Conservation (phyloP, 1,284 basidiomycete genomes). For the Heterobasidion parviporum region DNA sequence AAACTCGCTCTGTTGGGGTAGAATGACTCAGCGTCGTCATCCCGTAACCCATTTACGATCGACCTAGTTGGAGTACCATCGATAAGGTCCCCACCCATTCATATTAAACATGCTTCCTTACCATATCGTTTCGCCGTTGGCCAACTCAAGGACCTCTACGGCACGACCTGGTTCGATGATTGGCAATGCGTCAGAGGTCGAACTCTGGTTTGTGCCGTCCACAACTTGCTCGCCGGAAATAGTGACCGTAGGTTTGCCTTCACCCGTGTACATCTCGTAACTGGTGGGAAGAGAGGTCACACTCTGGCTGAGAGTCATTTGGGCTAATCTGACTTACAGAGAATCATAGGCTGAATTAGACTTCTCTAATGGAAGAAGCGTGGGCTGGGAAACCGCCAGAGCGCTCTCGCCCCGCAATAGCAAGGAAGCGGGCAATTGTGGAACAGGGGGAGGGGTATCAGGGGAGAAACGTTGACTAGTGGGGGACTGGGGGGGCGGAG, state of each 20-base stretch:
- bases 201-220: slow-evolving; percentile 17
- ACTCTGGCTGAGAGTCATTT: neutral
- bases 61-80: slow-evolving; percentile 39
- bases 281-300: slow-evolving; percentile 26
- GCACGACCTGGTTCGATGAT: slow-evolving; percentile 47
- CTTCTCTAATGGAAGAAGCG: slow-evolving; percentile 44
- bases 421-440: slow-evolving; percentile 49
- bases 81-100: slow-evolving; percentile 8
- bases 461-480: slow-evolving; percentile 53
- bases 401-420: slow-evolving; percentile 34
- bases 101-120: slow-evolving; percentile 20
- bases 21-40: slow-evolving; percentile 63
- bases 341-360: slow-evolving; percentile 66
- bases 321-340: slow-evolving; percentile 42
- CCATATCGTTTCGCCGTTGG: slow-evolving; percentile 80
- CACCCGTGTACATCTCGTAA: slow-evolving; percentile 72
- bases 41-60: slow-evolving; percentile 74
- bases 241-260: slow-evolving; percentile 26
- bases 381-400: slow-evolving; percentile 26
- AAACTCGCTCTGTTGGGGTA: slow-evolving; percentile 64
- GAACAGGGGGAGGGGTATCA: slow-evolving; percentile 62
- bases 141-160: slow-evolving; percentile 70
- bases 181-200: slow-evolving; percentile 13
- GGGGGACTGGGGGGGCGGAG: slow-evolving; percentile 59
- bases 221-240: slow-evolving; percentile 7